Evolutionary conservation across 2,329 filamentous ascomycete genomes (phyloP).

Genomic region (Botryotinia narcissicola): DNA sequence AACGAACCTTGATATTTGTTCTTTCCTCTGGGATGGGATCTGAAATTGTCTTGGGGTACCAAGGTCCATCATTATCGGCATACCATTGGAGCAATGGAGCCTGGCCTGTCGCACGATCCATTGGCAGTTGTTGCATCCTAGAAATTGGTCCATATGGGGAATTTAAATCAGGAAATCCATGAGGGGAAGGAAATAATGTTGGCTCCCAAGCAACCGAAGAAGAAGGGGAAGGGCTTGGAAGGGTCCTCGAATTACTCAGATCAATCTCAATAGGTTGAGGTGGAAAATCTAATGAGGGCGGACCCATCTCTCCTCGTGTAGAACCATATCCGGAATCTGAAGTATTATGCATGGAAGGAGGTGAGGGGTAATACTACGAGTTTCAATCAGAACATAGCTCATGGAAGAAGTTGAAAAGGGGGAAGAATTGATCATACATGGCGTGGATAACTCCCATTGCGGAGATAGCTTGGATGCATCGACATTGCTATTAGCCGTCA

Average conservation of each 20-base stretch:
- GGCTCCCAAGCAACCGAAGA: constrained; percentile 30
- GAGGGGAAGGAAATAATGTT: constrained; percentile 21
- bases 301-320: constrained; percentile 32
- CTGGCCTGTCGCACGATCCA: constrained; percentile 30
- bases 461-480: constrained; percentile 30
- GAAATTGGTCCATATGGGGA: constrained; percentile 27
- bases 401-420: constrained; percentile 7
- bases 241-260: constrained; percentile 32
- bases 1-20: constrained; percentile 26
- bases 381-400: constrained; percentile 28
- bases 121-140: constrained; percentile 27
- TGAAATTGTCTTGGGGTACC: constrained; percentile 42
- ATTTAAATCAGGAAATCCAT: constrained; percentile 29
- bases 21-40: constrained; percentile 30
- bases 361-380: constrained; percentile 31
- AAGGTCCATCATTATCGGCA: constrained; percentile 44
- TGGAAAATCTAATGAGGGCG: constrained; percentile 32
- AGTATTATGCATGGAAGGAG: constrained; percentile 26
- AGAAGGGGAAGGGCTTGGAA: constrained; percentile 32
- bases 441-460: constrained; percentile 26
- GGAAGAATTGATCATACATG: constrained; percentile 29
- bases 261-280: constrained; percentile 37
- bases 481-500: constrained; percentile 32
- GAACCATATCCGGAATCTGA: constrained; percentile 30
- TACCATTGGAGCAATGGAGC: constrained; percentile 41